A percentile compares a stretch with the other conserved stretches of the same genome.
Evolutionary conservation across 306 rosid species (phyloP).

Genomic region (Lupinus albus): DNA sequence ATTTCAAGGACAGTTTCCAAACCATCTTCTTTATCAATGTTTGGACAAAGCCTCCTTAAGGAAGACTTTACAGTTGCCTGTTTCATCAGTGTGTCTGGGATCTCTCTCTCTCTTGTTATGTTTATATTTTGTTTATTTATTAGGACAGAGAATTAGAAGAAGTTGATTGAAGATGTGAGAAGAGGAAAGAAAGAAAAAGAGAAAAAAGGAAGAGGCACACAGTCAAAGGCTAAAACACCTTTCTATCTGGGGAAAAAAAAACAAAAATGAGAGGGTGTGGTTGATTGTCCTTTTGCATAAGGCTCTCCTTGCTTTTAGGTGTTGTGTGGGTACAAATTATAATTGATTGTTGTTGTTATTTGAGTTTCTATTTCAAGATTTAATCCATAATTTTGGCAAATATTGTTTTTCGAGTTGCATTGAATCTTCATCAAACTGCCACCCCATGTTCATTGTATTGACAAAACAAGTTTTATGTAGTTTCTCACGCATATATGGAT

Average conservation of each 20-base stretch:
- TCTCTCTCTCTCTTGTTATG: background rate
- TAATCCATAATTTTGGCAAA: conserved; percentile 5
- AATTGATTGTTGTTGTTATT: background rate
- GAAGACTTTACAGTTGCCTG: conserved; percentile 38
- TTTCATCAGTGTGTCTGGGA: conserved; percentile 42
- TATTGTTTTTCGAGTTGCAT: too few relatives aligned
- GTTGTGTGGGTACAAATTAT: conserved; percentile 46
- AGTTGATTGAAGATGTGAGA: conserved; percentile 31
- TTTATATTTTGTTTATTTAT: background rate
- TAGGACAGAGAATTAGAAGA: background rate
- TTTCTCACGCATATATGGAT: too few relatives aligned
- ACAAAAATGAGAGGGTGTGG: conserved; percentile 24
- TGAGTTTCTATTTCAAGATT: conserved; percentile 37
- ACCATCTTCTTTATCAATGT: conserved; percentile 78
- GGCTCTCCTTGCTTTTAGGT: conserved; percentile 76
- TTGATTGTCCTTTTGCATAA: background rate
- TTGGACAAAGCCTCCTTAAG: conserved; percentile 87
- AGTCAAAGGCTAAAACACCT: conserved; percentile 40
- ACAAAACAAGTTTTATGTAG: too few relatives aligned
- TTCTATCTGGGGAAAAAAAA: conserved; percentile 37
- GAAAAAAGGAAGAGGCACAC: conserved; percentile 20
- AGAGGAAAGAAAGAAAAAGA: conserved; percentile 32
- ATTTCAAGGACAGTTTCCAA: conserved; percentile 92
- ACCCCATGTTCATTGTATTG: too few relatives aligned
- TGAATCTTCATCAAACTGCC: too few relatives aligned